Evolutionary conservation across 1,139 yeast species (phyloP).

Genomic region (Debaryomyces subglobosus): DNA sequence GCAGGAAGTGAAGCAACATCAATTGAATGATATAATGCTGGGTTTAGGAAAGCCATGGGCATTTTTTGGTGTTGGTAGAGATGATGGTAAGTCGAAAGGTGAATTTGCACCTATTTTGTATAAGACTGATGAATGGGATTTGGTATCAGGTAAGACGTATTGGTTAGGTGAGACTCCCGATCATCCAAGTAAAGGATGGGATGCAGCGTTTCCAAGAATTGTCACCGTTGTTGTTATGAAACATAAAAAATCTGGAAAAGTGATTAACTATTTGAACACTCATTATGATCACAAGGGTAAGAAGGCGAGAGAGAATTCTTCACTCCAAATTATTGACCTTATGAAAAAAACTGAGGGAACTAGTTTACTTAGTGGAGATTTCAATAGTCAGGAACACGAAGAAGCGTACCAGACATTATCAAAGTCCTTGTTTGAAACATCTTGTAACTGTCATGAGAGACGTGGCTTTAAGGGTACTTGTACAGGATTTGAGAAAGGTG

Average conservation of each 20-base stretch:
- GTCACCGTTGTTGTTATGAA: conserved; percentile 33
- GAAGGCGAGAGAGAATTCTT: conserved; percentile 29
- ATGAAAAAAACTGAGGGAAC: conserved; percentile 14
- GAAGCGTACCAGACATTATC: conserved; percentile 31
- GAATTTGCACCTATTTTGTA: conserved; percentile 49
- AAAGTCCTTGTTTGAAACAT: conserved; percentile 12
- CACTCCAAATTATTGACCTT: conserved; percentile 15
- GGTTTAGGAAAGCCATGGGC: conserved; percentile 34
- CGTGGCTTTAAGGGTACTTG: conserved; percentile 15
- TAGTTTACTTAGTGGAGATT: conserved; percentile 38
- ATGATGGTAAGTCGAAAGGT: conserved; percentile 44
- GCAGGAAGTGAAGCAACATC: conserved; percentile 50
- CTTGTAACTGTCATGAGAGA: conserved; percentile 12
- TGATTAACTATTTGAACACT: conserved; percentile 34
- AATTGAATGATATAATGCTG: conserved; percentile 40
- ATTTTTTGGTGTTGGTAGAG: conserved; percentile 49
- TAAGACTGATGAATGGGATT: conserved; percentile 35
- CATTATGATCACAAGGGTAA: conserved; percentile 43
- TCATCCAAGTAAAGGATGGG: conserved; percentile 34
- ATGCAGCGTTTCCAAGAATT: conserved; percentile 37
- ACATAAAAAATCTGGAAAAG: conserved; percentile 19
- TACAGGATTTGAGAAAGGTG: conserved; percentile 20
- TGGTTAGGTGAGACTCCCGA: conserved; percentile 40
- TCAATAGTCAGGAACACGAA: conserved; percentile 48
- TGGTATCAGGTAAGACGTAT: conserved; percentile 34